These are phyloP conservation scores for Trametes sp. DNA, from an alignment of 1,284 basidiomycete species.

Conservation along the genomic window DNA sequence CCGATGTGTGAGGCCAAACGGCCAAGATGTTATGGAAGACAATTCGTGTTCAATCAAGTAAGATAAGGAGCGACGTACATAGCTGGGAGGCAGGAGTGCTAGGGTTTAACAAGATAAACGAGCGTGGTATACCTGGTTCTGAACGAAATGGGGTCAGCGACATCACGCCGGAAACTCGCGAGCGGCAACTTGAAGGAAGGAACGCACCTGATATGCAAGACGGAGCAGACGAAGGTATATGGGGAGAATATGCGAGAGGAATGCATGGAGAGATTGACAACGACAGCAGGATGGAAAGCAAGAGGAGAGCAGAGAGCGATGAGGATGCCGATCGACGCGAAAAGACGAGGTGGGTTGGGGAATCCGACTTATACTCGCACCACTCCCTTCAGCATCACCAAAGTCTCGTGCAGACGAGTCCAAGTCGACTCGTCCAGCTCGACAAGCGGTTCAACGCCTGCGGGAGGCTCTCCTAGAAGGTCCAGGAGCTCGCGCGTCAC, in stretches of 20 bases:
- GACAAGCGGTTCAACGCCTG: neutral
- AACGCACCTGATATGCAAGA: neutral
- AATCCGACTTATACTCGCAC: neutral
- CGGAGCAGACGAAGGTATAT: neutral
- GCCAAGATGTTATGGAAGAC: too few relatives aligned
- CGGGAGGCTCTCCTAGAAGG: neutral
- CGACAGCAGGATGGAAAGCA: neutral
- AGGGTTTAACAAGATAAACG: neutral
- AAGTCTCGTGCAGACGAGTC: neutral
- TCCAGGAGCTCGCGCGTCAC: neutral
- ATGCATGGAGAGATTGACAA: neutral
- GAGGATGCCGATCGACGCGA: neutral
- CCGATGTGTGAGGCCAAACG: too few relatives aligned
- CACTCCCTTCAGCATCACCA: neutral
- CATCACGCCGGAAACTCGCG: neutral
- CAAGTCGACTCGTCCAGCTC: neutral
- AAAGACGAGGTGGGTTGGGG: too few relatives aligned
- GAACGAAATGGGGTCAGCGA: neutral
- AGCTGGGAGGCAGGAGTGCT: neutral
- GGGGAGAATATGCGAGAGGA: neutral
- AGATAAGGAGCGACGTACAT: neutral
- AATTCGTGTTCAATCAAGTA: too few relatives aligned
- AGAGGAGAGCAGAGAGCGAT: neutral
- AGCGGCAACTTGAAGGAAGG: neutral
- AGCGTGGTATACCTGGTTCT: neutral